Evolutionary conservation across 768 basidiomycete genomes (phyloP).

Genomic region (Tricholoma sp.): DNA sequence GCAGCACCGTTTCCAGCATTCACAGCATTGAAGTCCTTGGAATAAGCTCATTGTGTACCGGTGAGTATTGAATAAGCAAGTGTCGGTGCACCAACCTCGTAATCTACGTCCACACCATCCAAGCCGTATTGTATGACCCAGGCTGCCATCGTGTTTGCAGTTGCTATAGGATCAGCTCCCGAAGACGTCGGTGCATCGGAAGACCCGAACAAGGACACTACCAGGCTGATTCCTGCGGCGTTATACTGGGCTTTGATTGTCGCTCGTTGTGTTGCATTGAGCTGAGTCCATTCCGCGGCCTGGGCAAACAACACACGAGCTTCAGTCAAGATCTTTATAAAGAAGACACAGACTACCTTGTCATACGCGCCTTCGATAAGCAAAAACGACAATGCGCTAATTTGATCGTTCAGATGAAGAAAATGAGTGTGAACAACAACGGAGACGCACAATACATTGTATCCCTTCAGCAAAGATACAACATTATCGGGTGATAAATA

Average conservation of each 20-base stretch:
- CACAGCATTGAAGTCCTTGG: conserved; percentile 47
- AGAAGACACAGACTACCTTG: conserved; percentile 5
- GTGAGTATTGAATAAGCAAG: background rate
- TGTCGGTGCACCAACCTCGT: conserved; percentile 28
- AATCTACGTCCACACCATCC: conserved; percentile 60
- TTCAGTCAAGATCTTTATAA: background rate
- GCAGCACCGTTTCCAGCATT: conserved; percentile 37
- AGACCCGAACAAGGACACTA: conserved; percentile 53
- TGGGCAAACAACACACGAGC: conserved; percentile 11
- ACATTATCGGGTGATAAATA: background rate
- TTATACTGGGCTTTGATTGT: conserved; percentile 42
- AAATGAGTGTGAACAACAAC: background rate
- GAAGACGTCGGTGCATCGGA: conserved; percentile 40
- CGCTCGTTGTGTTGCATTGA: conserved; percentile 33
- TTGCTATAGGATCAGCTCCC: conserved; percentile 39
- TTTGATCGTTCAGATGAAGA: background rate
- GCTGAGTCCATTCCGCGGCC: conserved; percentile 39
- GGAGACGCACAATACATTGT: conserved; percentile 3
- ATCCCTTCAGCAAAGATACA: conserved; percentile 1
- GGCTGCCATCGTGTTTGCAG: conserved; percentile 45
- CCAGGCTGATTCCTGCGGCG: conserved; percentile 51
- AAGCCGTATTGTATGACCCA: conserved; percentile 45
- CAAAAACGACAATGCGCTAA: conserved; percentile 34
- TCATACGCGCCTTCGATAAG: conserved; percentile 36
- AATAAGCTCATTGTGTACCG: background rate